Evolutionary conservation across 768 basidiomycete genomes (phyloP), one percentile per base, ranked within the genome.

Genomic region (Suillus decipiens): DNA sequence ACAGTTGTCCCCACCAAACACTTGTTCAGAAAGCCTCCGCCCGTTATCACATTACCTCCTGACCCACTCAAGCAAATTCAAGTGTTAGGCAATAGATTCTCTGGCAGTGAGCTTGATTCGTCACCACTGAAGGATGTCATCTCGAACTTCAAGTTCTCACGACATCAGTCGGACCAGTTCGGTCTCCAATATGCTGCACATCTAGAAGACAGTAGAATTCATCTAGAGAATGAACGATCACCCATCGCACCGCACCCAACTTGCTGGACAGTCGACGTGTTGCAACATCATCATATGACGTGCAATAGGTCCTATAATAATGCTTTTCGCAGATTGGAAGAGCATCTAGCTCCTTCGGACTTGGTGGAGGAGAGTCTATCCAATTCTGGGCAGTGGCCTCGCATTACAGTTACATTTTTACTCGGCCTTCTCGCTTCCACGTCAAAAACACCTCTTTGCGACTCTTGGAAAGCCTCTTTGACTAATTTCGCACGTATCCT

Each of bases 371-470:
- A 61, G 1, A 63, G 68, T 11, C 31, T 70, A 17, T n/a, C 28
- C 39, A 36, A 28, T 11, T 67, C 70, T 19, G 69, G 70, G 14
- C 67, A 74, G 61, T 80, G 79, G 79, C 80, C 80, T 1, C 70
- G 73, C 41, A 62, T 78, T 22, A 75, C 75, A 4, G 51, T 61
- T 1, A 72, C 68, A 51, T 61, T 67, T 42, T 66, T 80, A 10
- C 69, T 81, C 6, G 61, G 63, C 22, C 61, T 64, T 4, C 67
- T 80, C 50, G 69, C 73, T 31, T 71, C 69, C 36, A 64, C 66
- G 2, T 69, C 70, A 22, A 34, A 54, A 9, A 61, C 33, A 1
- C 7, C 3, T 7, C 59, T 74, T 19, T 48, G 70, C 2, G 33
- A 51, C 17, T 11, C 61, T 15, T 81, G 80, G 80, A 60, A 63